Evolutionary conservation across 164 flowering plant species (phyloP), one percentile per base, ranked within the genome.

Genomic region (Aristolochia fimbriata): DNA sequence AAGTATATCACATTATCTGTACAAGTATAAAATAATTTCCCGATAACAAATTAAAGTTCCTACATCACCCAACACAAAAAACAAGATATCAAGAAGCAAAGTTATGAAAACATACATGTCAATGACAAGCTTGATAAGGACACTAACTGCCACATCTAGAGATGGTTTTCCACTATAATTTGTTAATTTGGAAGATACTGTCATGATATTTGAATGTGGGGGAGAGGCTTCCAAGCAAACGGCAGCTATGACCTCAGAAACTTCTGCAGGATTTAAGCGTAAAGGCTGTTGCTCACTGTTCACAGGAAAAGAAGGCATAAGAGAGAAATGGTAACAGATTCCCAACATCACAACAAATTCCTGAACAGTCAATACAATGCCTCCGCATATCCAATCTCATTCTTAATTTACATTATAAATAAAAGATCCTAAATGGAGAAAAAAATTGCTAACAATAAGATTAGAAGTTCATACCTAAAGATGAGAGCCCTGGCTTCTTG

Each of bases 271-370:
- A 74, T 83, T 91, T 71, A 94, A 70, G 46, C 87, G 82, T 73
- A 94, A 74, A 57, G 97, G 97, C 66, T 88, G 97, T 66, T 94
- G 99, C 74, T 94, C 96, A 77, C 99, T 94, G 85, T 68, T 11
- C 63, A 76, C 14, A 16, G 4, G 14, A 16, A n/a, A 30, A 23
- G 25, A 37, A 37, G 12, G 43, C 12, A 37, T 37, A 6, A 37
- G 43, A 10, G 43, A 37, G 43, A 37, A 37, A 37, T 5, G 12
- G 10, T 37, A 27, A 37, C 43, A 37, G 43, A 37, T 37, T 37
- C 43, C 43, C 43, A 37, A 37, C 43, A 37, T 37, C 43, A 37
- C 43, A 37, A 37, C 1, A 37, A 7, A 3, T 37, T 10, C 8
- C 10, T 37, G 11, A 3, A 37, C 43, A 37, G 43, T 3, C 12